Conservation (phyloP, 192 early-diverging fungal genomes). For the Tieghemiomyces parasiticus region DNA sequence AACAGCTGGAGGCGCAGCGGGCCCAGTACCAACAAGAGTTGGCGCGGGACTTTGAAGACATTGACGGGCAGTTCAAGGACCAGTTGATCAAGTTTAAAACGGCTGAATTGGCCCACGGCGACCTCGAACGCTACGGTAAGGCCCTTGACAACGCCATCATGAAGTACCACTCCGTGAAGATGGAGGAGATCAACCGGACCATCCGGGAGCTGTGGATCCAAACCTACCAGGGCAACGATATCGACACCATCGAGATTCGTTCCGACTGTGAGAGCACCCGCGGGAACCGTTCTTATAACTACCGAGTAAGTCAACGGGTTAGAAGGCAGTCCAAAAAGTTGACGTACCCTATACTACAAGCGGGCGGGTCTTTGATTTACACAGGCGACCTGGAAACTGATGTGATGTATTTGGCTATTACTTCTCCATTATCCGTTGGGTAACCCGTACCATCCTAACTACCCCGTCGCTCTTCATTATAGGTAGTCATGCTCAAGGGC, state of each 20-base stretch:
- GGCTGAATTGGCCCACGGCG: conserved; percentile 57
- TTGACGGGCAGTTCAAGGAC: conserved; percentile 49
- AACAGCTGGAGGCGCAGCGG: conserved; percentile 69
- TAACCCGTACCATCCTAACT: no score
- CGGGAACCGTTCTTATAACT: conserved; percentile 70
- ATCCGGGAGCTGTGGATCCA: conserved; percentile 94
- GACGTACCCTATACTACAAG: no score
- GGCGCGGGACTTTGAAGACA: conserved; percentile 53
- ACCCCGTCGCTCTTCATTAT: no score
- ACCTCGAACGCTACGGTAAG: conserved; percentile 73
- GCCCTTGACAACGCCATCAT: conserved; percentile 79
- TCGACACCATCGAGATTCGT: conserved; percentile 92
- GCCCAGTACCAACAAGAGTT: conserved; percentile 42
- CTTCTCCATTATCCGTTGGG: no score
- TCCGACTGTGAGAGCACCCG: conserved; percentile 63
- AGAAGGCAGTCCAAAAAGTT: no score
- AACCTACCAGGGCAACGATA: conserved; percentile 91
- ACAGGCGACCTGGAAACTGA: no score
- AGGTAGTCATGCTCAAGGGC: conserved; percentile 87
- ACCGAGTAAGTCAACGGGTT: conserved; percentile 51
- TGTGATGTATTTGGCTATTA: no score
- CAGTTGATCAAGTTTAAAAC: conserved; percentile 61
- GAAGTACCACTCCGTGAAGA: conserved; percentile 82
- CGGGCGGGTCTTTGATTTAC: no score
- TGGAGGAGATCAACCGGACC: conserved; percentile 93